Evolutionary conservation across 2,329 filamentous ascomycete species (phyloP).

Genomic region (Apiospora pterosperma): DNA sequence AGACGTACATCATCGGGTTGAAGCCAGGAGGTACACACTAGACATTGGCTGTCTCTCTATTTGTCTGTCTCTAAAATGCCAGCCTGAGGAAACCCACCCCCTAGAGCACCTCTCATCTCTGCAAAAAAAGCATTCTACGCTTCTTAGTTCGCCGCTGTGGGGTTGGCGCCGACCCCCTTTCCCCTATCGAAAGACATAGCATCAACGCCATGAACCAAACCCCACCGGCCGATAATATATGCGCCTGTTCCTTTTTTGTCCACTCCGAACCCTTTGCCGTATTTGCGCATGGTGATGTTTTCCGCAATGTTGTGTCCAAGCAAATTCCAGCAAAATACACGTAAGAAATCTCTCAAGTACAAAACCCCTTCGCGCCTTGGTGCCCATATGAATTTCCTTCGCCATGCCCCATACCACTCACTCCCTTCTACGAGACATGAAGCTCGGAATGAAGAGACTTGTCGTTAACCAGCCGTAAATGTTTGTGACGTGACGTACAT

Average conservation of each 20-base stretch:
- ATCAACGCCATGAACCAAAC: background rate
- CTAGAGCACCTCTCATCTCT: background rate
- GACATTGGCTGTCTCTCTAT: background rate
- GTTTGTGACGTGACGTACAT: background rate
- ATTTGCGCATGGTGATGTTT: background rate
- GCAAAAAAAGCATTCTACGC: background rate
- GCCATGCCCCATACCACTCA: background rate
- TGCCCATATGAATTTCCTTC: background rate
- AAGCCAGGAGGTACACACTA: background rate
- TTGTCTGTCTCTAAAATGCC: slow-evolving; percentile 2
- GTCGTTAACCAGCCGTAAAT: background rate
- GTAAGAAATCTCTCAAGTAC: background rate
- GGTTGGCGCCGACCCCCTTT: background rate
- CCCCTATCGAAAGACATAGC: background rate
- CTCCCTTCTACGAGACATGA: background rate
- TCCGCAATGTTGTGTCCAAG: background rate
- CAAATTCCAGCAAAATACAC: background rate
- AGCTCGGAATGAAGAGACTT: background rate
- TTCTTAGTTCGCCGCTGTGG: background rate
- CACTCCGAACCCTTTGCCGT: slow-evolving; percentile 2
- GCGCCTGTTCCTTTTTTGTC: background rate
- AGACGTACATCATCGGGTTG: background rate
- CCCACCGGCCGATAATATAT: background rate
- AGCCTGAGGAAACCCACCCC: background rate
- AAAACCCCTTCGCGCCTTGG: slow-evolving; percentile 3